Conservation (phyloP, 2,329 filamentous ascomycete species). For the Diaporthe vaccinii region DNA sequence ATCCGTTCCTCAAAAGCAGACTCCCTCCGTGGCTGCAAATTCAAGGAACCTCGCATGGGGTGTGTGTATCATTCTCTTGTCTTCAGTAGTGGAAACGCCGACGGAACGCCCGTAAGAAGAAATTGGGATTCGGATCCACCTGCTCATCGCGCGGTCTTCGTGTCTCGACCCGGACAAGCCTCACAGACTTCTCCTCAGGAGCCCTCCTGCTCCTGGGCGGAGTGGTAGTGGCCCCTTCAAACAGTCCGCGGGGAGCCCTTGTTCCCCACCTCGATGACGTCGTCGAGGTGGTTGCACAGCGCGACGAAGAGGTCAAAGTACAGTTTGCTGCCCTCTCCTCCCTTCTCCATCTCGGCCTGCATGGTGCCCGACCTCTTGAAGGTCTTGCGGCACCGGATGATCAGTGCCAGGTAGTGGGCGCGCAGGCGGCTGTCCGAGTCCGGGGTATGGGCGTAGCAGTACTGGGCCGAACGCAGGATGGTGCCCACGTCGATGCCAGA, state of each 20-base stretch:
- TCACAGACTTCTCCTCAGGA: conserved; percentile 18
- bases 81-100: conserved; percentile 37
- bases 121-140: conserved; percentile 35
- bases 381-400: conserved; percentile 96
- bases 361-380: conserved; percentile 99
- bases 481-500: conserved; percentile 92
- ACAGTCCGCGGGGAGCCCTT: conserved; percentile 71
- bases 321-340: conserved; percentile 80
- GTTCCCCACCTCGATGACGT: conserved; percentile 89
- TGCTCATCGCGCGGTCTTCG: conserved; percentile 31
- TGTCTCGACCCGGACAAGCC: conserved; percentile 33
- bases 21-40: conserved; percentile 34
- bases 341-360: conserved; percentile 98
- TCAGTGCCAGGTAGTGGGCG: conserved; percentile 96
- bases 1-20: conserved; percentile 35
- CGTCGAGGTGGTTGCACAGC: conserved; percentile 98
- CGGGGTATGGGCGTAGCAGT: conserved; percentile 95
- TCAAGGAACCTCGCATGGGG: conserved; percentile 35
- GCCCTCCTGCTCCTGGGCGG: conserved; percentile 1
- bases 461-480: conserved; percentile 92
- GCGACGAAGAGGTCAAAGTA: conserved; percentile 99
- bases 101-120: conserved; percentile 38
- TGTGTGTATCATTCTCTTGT: conserved; percentile 37
- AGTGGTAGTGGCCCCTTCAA: conserved; percentile 52
- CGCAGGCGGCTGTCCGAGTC: conserved; percentile 92